phyloP scores from a whole-genome alignment of 495 filamentous ascomycete genomes.

The Daldinia loculata region DNA sequence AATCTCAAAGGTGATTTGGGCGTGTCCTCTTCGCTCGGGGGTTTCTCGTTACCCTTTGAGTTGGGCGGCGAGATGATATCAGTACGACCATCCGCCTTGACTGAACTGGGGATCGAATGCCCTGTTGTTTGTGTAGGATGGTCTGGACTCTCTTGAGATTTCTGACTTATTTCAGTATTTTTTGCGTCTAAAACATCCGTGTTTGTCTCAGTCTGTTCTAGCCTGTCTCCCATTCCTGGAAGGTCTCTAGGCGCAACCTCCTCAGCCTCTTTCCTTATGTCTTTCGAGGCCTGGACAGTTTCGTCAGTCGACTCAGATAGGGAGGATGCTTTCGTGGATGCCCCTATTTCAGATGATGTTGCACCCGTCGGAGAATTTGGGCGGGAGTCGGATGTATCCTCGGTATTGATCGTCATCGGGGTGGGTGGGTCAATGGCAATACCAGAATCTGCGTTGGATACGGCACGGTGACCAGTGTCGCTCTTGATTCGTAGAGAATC shows the following conservation, averaged over 20 bases:
- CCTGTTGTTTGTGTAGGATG: constrained; percentile 16
- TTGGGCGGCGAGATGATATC: constrained; percentile 12
- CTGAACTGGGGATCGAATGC: constrained; percentile 17
- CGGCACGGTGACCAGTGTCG: constrained; percentile 35
- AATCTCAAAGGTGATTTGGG: constrained; percentile 38
- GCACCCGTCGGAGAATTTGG: constrained; percentile 58
- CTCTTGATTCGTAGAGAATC: constrained; percentile 22
- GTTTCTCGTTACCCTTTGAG: constrained; percentile 5
- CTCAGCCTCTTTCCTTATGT: constrained; percentile 30
- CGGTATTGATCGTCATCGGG: constrained; percentile 42
- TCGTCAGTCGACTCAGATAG: constrained; percentile 64
- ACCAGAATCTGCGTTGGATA: constrained; percentile 52
- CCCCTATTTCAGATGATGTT: constrained; percentile 57
- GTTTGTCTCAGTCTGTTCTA: constrained; percentile 21
- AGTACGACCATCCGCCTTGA: constrained; percentile 23
- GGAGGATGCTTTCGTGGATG: constrained; percentile 64
- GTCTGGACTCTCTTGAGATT: constrained; percentile 38
- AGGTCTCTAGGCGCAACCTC: constrained; percentile 18
- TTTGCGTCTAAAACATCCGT: constrained; percentile 23
- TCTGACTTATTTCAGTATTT: constrained; percentile 22
- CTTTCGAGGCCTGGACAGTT: constrained; percentile 51
- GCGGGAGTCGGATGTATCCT: constrained; percentile 59
- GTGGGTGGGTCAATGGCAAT: constrained; percentile 50
- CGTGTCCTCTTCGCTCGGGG: constrained; percentile 21
- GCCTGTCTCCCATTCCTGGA: constrained; percentile 4